Evolutionary conservation across 768 basidiomycete species (phyloP).

Genomic region (Tricholoma bakamatsutake): DNA sequence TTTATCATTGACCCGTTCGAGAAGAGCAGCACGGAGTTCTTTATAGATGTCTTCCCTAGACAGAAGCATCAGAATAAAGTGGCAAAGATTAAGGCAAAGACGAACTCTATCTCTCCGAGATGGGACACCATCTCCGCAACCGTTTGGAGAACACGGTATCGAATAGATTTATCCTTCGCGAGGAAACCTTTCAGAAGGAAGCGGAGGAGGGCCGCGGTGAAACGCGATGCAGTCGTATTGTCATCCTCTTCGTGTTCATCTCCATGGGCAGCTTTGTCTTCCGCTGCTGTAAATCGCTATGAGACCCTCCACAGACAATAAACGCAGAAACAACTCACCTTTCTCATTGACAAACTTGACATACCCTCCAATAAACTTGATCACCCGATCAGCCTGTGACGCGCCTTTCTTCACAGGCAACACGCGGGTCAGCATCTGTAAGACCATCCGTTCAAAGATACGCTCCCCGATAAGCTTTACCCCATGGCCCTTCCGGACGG

Average conservation of each 20-base stretch:
- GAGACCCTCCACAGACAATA: not conserved
- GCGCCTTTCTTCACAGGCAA: conserved; percentile 79
- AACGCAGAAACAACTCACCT: conserved; percentile 37
- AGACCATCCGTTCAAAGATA: conserved; percentile 64
- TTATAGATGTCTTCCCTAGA: conserved; percentile 72
- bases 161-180: conserved; percentile 83
- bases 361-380: conserved; percentile 82
- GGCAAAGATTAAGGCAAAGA: conserved; percentile 9
- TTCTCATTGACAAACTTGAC: conserved; percentile 70
- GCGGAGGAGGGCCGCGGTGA: conserved; percentile 56
- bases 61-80: conserved; percentile 1
- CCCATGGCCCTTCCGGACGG: conserved; percentile 38
- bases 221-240: conserved; percentile 62
- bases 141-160: conserved; percentile 75
- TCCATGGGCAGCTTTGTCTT: conserved; percentile 33
- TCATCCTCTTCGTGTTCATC: conserved; percentile 44
- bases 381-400: conserved; percentile 62
- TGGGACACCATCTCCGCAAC: conserved; percentile 75
- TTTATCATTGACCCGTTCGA: conserved; percentile 75
- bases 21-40: conserved; percentile 51
- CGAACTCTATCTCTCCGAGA: conserved; percentile 84
- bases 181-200: conserved; percentile 72
- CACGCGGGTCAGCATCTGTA: conserved; percentile 52
- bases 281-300: conserved; percentile 25
- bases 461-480: conserved; percentile 67